phyloP scores from a whole-genome alignment of 225 moss, liverwort and hornwort species.

The Polytrichum formosum region DNA sequence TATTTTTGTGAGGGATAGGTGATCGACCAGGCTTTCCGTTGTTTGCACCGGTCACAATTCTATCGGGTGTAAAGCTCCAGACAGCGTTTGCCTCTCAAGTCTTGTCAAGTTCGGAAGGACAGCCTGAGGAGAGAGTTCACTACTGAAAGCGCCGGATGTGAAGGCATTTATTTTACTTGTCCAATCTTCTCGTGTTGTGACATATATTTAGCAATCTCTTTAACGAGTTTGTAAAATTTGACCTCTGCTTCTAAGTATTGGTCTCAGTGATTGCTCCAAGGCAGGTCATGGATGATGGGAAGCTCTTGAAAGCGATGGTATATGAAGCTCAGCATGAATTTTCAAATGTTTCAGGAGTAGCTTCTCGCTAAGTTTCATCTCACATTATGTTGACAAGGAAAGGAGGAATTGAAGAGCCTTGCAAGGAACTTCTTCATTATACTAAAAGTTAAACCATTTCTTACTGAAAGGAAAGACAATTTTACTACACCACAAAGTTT shows the following conservation, averaged over 20 bases:
- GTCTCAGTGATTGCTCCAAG: background rate
- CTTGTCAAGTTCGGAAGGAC: slow-evolving; percentile 42
- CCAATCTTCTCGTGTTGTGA: background rate
- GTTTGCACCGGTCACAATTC: slow-evolving; percentile 26
- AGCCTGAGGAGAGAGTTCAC: slow-evolving; percentile 33
- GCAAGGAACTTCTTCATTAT: background rate
- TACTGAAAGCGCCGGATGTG: slow-evolving; percentile 7
- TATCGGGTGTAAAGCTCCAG: slow-evolving; percentile 29
- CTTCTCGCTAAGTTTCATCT: slow-evolving; percentile 60
- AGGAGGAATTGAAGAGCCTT: background rate
- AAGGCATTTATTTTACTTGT: background rate
- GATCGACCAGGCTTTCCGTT: slow-evolving; percentile 26
- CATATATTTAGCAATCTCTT: slow-evolving; percentile 2
- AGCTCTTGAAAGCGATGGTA: slow-evolving; percentile 78
- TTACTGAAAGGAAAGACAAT: slow-evolving; percentile 1
- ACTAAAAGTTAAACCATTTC: too few species aligned
- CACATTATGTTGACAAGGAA: slow-evolving; percentile 2
- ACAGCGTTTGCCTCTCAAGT: slow-evolving; percentile 39
- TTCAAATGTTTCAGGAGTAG: slow-evolving; percentile 74
- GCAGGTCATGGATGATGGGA: slow-evolving; percentile 71
- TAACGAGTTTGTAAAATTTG: slow-evolving; percentile 3
- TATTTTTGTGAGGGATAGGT: too few species aligned
- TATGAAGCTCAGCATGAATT: slow-evolving; percentile 88
- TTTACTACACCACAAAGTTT: too few species aligned
- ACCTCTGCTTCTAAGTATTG: slow-evolving; percentile 4